Evolutionary conservation across 2,329 filamentous ascomycete species (phyloP), one percentile per base, ranked within the genome.

Genomic region (Epichloe gansuensis): DNA sequence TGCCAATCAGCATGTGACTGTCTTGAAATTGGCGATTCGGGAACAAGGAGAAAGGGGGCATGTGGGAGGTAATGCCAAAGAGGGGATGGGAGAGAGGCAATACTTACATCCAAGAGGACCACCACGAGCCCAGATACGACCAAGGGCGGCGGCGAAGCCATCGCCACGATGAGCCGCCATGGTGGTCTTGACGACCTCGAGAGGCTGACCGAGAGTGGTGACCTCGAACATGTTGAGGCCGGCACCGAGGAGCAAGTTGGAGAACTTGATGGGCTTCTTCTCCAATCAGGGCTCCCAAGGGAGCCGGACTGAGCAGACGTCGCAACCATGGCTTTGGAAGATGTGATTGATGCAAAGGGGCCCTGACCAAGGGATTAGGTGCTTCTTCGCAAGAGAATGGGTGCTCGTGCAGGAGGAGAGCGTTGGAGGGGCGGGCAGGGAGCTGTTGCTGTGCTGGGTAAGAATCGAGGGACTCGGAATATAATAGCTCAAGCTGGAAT

Each of bases 261-360:
- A 95, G 81, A 97, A 97, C 83, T 96, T 97, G 82, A 98, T 82
- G 61, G 93, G 93, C 83, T 97, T 97, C 87, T 97, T 97, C 85
- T 96, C 91, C 69, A 94, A 76, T 72, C 70, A 74, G n/a, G 52
- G 47, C 59, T 72, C 63, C 69, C 65, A 58, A 70, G 61, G 67
- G 69, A 75, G 71, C 69, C 74, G 72, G 71, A 72, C 62, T 77
- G 72, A 64, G 78, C 69, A 63, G 73, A 69, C 65, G 75, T 73
- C 67, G 78, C 73, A 71, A 81, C 81, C 81, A 86, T 85, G 72
- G 71, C 76, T 74, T 69, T 72, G 69, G 67, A 67, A 66, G 67
- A 71, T 75, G 61, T 73, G 12, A 74, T 73, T 73, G 64, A 71
- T 67, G 62, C 67, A 60, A 69, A 68, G 78, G 81, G 84, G 86